Base-by-base conservation (phyloP, 805 yeast species). In the Teunomyces aglyptinius region DNA sequence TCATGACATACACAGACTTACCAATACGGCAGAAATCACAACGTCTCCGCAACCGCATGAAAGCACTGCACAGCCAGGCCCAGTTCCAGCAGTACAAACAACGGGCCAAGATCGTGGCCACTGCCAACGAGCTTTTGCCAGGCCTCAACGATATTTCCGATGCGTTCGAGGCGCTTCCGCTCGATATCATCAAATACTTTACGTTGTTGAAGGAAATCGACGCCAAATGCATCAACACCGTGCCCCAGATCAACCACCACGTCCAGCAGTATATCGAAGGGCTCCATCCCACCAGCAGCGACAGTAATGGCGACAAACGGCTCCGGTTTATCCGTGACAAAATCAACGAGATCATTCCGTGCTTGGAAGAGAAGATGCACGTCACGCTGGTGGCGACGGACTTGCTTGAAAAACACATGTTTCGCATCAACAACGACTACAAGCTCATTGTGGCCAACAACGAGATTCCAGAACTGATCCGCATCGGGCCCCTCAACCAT, bases 311-410 rank as follows among this genome's bases (percentile, higher is more conserved):
- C 47, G 64, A 67, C 45, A 48, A 60, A 16, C 58, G 73, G 6
- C 60, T 78, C 49, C 54, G 61, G 22, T 55, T 62, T 20, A 76
- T 80, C 48, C 65, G 76, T 46, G 72, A 73, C 24, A 68, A 74
- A 46, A 70, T 80, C 52, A 74, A 71, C 51, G 96, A 88, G 48
- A 74, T 92, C 46, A 82, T 92, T 72, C 97, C 98, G 0, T 88
- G 96, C 50, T 68, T 92, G 46, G 98, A 92, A 62, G 97, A 94
- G 63, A 94, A 94, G 67, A 89, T 94, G 95, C 97, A 92, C 64
- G 97, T 94, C 35, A 92, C 97, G 4, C 85, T 92, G 1, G 84
- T 89, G 33, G 97, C 97, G 18, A 78, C 88, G 26, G 97, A 91
- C 56, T 77, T 84, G 10, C 76, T 90, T 39, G 69, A 76, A 26